Conservation (phyloP, 2,329 filamentous ascomycete genomes). For the Neonectria neomacrospora region DNA sequence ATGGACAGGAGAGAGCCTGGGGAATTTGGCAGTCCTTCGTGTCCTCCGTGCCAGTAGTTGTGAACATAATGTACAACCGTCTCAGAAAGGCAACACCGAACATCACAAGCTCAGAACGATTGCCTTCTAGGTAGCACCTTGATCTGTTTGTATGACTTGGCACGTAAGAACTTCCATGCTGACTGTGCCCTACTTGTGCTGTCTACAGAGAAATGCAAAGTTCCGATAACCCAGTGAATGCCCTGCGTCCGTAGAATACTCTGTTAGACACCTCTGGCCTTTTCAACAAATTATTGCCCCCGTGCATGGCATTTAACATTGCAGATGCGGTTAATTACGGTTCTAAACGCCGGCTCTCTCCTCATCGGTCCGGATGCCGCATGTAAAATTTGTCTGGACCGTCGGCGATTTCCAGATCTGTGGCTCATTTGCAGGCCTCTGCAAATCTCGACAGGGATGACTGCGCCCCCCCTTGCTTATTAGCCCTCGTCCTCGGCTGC, state of each 20-base stretch:
- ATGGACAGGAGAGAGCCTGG: too few species aligned
- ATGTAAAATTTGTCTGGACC: neutral
- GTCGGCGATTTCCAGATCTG: conserved; percentile 15
- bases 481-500: neutral
- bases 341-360: too few species aligned
- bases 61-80: neutral
- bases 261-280: neutral
- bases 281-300: too few species aligned
- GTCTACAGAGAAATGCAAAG: neutral
- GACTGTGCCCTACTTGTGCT: neutral
- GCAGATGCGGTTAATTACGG: neutral
- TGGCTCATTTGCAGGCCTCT: neutral
- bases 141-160: neutral
- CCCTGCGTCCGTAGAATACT: too few species aligned
- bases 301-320: too few species aligned
- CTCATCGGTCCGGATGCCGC: neutral
- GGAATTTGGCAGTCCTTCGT: too few species aligned
- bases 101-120: neutral
- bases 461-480: neutral
- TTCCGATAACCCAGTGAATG: too few species aligned
- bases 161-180: neutral
- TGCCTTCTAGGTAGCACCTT: neutral
- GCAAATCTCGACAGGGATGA: neutral
- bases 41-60: neutral
- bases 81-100: neutral